Base-by-base conservation (phyloP, 768 basidiomycete genomes). In the Mycena galopus region DNA sequence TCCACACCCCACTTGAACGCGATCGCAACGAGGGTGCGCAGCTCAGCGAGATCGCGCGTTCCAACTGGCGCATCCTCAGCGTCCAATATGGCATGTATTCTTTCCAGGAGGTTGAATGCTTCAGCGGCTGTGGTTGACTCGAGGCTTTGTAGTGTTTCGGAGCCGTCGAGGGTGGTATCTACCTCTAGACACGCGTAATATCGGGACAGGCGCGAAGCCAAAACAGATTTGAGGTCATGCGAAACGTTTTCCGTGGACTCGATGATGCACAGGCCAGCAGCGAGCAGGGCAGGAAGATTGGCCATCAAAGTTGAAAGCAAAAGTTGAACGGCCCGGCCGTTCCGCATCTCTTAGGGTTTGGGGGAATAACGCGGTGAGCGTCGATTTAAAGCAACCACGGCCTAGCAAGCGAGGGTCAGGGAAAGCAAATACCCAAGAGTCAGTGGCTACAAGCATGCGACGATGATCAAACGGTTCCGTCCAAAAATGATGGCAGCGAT, bases 1-100 rank as follows among this genome's bases (percentile, higher is more conserved):
- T 91, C 87, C 3, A 89, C 79, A 9, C 89, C 92, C 94, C 94
- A 94, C 74, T 89, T 91, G 77, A 95, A 93, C 30, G 88, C 79
- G 70, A 95, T 86, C 17, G 92, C 88, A 19, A 93, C 78, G 33
- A 95, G 84, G 0, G 90, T 92, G 27, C 91, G 87, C 2, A 95
- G 78, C 69, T 89, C 82, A 7, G 84, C 81, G 33, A 94, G 79
- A 79, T 96, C 94, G 61, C 92, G 88, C 1, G 91, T 88, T 0
- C 93, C 94, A 67, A 95, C 82, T 16, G 83, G 64, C 5, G 77
- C 72, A 6, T 67, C 61, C 39, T 76, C 75, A 30, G 71, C 73
- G 12, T 81, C 81, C 14, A 91, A 79, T 21, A 87, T 76, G 12
- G 69, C 61, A 69, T 93, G 91, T 29, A 90, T 81, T 11, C 81